phyloP scores from a whole-genome alignment of 176 grass and related monocot genomes.

The Neostapfia colusana region DNA sequence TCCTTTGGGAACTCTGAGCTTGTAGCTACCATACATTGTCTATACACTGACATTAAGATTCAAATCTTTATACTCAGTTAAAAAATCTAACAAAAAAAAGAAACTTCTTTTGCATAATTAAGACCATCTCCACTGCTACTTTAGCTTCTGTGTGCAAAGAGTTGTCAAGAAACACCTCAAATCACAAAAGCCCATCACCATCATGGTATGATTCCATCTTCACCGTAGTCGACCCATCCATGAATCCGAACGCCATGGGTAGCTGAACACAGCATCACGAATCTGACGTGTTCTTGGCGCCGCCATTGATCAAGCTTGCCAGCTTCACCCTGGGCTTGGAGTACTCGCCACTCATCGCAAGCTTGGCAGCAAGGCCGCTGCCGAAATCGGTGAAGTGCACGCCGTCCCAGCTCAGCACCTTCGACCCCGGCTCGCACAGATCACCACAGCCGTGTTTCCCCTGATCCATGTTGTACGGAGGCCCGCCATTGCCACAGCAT shows the following conservation, averaged over 20 bases:
- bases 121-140: slow-evolving; percentile 2
- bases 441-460: slow-evolving; percentile 42
- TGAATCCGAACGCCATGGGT: slow-evolving; percentile 2
- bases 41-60: slow-evolving; percentile 28
- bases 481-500: slow-evolving; percentile 70
- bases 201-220: slow-evolving; percentile 2
- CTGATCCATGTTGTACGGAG: slow-evolving; percentile 56
- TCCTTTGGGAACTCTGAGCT: slow-evolving; percentile 15
- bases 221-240: not conserved
- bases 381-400: slow-evolving; percentile 57
- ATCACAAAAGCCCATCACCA: not conserved
- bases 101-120: not conserved
- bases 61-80: slow-evolving; percentile 16
- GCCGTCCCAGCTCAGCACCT: slow-evolving; percentile 61
- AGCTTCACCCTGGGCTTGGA: slow-evolving; percentile 55
- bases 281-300: slow-evolving; percentile 40
- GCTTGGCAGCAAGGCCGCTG: slow-evolving; percentile 46
- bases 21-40: slow-evolving; percentile 15
- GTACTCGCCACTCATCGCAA: slow-evolving; percentile 44
- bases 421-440: slow-evolving; percentile 38
- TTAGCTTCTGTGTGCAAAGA: slow-evolving; percentile 34
- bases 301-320: slow-evolving; percentile 52
- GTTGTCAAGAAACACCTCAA: slow-evolving; percentile 22
- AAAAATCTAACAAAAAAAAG: not conserved
- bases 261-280: slow-evolving; percentile 25